Base-by-base conservation (phyloP, 345 rosid genomes). In the Kandelia obovata region DNA sequence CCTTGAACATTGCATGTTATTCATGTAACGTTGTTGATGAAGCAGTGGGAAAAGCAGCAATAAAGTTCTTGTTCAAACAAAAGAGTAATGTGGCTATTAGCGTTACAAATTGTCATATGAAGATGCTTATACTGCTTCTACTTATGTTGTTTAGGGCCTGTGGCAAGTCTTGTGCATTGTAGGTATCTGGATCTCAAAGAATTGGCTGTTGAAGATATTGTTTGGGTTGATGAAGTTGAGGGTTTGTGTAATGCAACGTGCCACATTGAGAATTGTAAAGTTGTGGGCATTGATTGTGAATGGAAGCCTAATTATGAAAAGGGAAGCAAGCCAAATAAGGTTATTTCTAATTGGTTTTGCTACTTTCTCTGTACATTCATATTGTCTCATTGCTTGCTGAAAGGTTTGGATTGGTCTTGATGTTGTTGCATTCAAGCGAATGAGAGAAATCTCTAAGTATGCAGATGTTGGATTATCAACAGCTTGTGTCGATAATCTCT, bases 271-370 rank as follows among this genome's bases (percentile, higher is more conserved):
- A 86, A 62, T 72, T 83, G 88, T 78, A 94, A 82, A 82, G 89
- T 94, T 37, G 83, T 88, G 35, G 98, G 97, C 27, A 6, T 91
- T 75, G 98, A 94, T 77, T 91, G 93, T 77, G 98, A 94, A 81
- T 94, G 97, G 99, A 95, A 92, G 77, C 99, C 99, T 27, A 95
- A 88, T 84, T 85, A 81, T 78, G 75, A 32, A 19, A 92, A 86
- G 83, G 96, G 96, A 64, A 67, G 85, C 80, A 81, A 81, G 77
- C 90, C 86, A 25, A 92, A 82, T 87, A 87, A 85, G 92, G 99
- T 94, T 81, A 57, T 28, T 31, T 21, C 65, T 10, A 32, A 25
- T 64, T 69, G 46, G 56, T 46, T 70, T 64, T 21, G 49, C 67
- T 32, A 13, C 46, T 43, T 70, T 35, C 61, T 6, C 37, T 35